phyloP scores from a whole-genome alignment of 169 alveolate genomes.

The Plasmodium relictum region DNA sequence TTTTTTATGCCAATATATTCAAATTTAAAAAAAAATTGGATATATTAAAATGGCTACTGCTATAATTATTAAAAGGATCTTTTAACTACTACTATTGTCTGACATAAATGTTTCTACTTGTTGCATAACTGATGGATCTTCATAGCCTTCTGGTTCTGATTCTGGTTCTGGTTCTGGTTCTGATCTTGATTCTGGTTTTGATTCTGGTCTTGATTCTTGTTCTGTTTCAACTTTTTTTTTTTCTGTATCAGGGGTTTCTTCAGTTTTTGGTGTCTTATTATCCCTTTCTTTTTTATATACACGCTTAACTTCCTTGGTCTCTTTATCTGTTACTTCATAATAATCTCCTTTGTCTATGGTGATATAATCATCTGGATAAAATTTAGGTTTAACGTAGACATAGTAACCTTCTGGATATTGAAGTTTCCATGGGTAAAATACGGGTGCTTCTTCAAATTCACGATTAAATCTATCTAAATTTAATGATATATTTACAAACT shows the following conservation, averaged over 20 bases:
- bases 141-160: background rate
- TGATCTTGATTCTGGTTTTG: no score
- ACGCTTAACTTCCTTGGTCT: background rate
- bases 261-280: no score
- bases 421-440: slow-evolving; percentile 46
- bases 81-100: background rate
- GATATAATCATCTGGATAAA: no score
- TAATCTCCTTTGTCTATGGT: no score
- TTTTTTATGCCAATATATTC: no score
- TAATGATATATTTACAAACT: background rate
- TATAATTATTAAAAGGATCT: no score
- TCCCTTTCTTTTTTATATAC: background rate
- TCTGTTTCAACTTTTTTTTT: background rate
- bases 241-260: background rate
- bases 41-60: no score
- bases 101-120: background rate
- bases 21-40: no score
- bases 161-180: background rate
- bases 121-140: background rate
- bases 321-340: background rate
- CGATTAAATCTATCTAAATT: slow-evolving; percentile 25
- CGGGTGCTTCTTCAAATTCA: slow-evolving; percentile 27
- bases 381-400: no score
- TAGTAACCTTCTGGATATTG: slow-evolving; percentile 19
- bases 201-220: background rate